Evolutionary conservation across 2,329 filamentous ascomycete species (phyloP).

Genomic region (Aspergillus sp.): DNA sequence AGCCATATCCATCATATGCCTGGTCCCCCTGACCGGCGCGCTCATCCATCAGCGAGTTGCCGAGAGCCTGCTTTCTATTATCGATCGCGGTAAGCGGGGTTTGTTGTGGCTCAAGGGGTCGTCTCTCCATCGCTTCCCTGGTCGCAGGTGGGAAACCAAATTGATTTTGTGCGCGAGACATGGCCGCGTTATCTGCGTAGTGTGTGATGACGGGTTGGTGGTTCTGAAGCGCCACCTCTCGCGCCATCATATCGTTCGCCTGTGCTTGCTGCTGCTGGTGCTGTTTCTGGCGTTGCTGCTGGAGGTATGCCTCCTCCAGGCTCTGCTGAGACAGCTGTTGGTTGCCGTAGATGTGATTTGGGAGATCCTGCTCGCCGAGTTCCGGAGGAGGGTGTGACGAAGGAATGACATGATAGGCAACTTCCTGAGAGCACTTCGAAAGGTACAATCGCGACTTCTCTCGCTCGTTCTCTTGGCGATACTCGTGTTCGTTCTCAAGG

Average conservation of each 20-base stretch:
- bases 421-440: constrained; percentile 67
- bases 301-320: constrained; percentile 61
- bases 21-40: constrained; percentile 60
- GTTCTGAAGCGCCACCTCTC: constrained; percentile 58
- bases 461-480: constrained; percentile 59
- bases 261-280: constrained; percentile 35
- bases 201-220: constrained; percentile 61
- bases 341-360: constrained; percentile 49
- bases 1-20: constrained; percentile 59
- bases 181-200: constrained; percentile 43
- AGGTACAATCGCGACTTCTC: constrained; percentile 66
- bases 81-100: constrained; percentile 56
- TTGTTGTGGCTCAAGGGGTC: constrained; percentile 46
- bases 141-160: constrained; percentile 43
- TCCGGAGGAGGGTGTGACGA: constrained; percentile 62
- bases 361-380: constrained; percentile 45
- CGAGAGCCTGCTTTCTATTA: constrained; percentile 51
- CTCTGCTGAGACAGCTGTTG: constrained; percentile 56
- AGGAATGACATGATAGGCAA: constrained; percentile 68
- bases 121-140: constrained; percentile 46
- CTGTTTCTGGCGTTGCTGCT: constrained; percentile 56
- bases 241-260: constrained; percentile 45
- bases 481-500: constrained; percentile 47
- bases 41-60: constrained; percentile 51
- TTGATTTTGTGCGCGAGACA: constrained; percentile 45